These are phyloP conservation scores for Calophaca sinica DNA, from an alignment of 306 rosid genomes.

Conservation along the genomic window DNA sequence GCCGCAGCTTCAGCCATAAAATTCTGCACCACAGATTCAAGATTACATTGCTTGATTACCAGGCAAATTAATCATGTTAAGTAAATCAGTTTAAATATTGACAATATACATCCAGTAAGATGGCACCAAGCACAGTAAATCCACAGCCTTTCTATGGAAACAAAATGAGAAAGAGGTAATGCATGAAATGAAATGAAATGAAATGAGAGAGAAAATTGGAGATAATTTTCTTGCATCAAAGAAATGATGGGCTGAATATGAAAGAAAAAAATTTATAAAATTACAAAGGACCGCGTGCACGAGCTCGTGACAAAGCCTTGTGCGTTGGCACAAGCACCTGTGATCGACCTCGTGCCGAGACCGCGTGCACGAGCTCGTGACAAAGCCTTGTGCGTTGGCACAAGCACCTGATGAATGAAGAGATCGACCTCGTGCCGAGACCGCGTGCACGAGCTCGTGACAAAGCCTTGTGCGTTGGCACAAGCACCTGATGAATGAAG, in stretches of 20 bases:
- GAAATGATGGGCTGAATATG: background rate
- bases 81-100: conserved; percentile 32
- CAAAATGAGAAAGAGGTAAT: conserved; percentile 21
- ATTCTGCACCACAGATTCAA: conserved; percentile 66
- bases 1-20: conserved; percentile 95
- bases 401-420: too few relatives aligned
- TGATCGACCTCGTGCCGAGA: too few relatives aligned
- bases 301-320: too few relatives aligned
- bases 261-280: background rate
- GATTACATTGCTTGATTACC: conserved; percentile 33
- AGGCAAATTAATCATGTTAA: background rate
- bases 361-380: too few relatives aligned
- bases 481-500: too few relatives aligned
- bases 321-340: too few relatives aligned
- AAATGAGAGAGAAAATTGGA: background rate
- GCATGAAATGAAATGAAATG: conserved; percentile 5
- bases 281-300: too few relatives aligned
- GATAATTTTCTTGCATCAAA: background rate
- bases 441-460: too few relatives aligned
- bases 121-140: conserved; percentile 2
- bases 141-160: conserved; percentile 29
- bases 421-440: too few relatives aligned
- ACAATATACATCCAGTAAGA: conserved; percentile 6
- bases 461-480: too few relatives aligned
- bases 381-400: too few relatives aligned